phyloP scores from a whole-genome alignment of 2,329 filamentous ascomycete species.

The Pseudocercospora fijiensis region DNA sequence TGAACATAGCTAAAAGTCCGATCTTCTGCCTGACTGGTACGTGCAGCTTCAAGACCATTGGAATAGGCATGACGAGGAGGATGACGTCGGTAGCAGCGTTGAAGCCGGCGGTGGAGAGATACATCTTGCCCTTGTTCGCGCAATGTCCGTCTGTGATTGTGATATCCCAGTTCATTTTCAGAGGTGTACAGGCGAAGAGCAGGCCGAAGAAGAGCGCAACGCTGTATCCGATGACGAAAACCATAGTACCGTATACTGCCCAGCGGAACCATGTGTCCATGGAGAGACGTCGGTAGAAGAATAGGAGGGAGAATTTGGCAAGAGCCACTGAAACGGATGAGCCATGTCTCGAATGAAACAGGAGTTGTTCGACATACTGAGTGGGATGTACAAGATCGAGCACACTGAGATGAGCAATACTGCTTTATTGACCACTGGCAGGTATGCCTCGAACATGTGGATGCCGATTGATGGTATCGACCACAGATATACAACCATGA shows the following conservation, averaged over 20 bases:
- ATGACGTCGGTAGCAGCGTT: slow-evolving; percentile 23
- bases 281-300: slow-evolving; percentile 21
- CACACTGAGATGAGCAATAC: slow-evolving; percentile 15
- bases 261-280: slow-evolving; percentile 18
- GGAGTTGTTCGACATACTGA: neutral
- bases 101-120: slow-evolving; percentile 20
- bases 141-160: slow-evolving; percentile 20
- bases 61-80: slow-evolving; percentile 18
- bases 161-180: slow-evolving; percentile 18
- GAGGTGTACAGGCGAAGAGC: slow-evolving; percentile 21
- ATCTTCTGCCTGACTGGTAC: slow-evolving; percentile 11
- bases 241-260: slow-evolving; percentile 17
- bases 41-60: slow-evolving; percentile 13
- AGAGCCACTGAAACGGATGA: slow-evolving; percentile 11
- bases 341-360: neutral
- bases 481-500: slow-evolving; percentile 18
- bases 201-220: slow-evolving; percentile 12
- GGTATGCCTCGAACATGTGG: slow-evolving; percentile 17
- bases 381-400: slow-evolving; percentile 19
- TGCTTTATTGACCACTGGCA: slow-evolving; percentile 9
- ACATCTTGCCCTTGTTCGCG: slow-evolving; percentile 17
- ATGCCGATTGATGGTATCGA: slow-evolving; percentile 11
- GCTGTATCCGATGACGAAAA: slow-evolving; percentile 14
- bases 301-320: slow-evolving; percentile 20
- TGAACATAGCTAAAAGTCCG: slow-evolving; percentile 18